These are phyloP conservation scores for Starmerella potacharoeniae DNA, from an alignment of 805 yeast species.

Conservation along the genomic window DNA sequence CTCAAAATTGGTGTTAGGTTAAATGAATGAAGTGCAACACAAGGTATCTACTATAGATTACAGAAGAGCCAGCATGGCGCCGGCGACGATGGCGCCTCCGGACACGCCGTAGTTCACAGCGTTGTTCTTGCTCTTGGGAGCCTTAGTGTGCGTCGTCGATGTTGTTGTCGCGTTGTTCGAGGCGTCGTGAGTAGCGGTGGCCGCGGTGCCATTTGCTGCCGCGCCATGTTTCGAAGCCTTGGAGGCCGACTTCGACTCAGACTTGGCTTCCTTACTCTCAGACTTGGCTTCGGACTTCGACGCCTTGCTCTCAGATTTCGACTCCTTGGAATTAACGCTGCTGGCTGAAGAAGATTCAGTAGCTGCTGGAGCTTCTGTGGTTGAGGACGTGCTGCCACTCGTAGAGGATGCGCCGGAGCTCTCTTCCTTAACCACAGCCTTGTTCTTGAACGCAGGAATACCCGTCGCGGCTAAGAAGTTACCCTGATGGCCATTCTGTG, in stretches of 20 bases:
- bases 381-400: neutral
- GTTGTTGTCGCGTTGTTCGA: neutral
- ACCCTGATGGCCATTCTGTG: neutral
- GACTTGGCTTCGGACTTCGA: slow-evolving; percentile 13
- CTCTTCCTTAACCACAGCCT: slow-evolving; percentile 10
- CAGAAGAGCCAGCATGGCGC: slow-evolving; percentile 15
- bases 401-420: too few species aligned
- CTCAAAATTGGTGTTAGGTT: neutral
- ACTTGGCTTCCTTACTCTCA: slow-evolving; percentile 12
- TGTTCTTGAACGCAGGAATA: slow-evolving; percentile 6
- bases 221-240: slow-evolving; percentile 4
- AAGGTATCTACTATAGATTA: neutral
- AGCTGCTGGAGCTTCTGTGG: neutral
- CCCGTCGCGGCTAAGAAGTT: neutral
- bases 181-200: slow-evolving; percentile 4
- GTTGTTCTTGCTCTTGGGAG: slow-evolving; percentile 8
- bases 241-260: slow-evolving; percentile 12
- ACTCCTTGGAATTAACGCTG: neutral
- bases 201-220: slow-evolving; percentile 2
- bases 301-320: slow-evolving; percentile 1
- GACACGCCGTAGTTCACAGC: slow-evolving; percentile 7
- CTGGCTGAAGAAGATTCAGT: neutral
- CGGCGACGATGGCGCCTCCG: slow-evolving; percentile 16
- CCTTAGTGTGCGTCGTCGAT: neutral
- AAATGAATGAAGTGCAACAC: neutral